Conservation (phyloP, 2,329 filamentous ascomycete species). For the Penicillium sp. region DNA sequence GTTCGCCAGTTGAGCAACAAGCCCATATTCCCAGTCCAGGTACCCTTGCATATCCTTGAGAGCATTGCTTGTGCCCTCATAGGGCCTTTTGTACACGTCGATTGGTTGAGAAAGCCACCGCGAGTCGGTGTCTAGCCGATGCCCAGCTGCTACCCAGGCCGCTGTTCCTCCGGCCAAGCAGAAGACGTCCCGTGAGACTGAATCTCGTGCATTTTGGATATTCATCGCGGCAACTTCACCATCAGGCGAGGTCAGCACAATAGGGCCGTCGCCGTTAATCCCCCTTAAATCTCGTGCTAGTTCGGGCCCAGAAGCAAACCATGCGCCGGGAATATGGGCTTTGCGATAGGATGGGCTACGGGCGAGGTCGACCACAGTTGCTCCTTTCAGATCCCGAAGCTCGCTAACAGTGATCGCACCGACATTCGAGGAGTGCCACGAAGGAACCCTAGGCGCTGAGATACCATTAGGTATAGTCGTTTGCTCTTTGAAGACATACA, state of each 20-base stretch:
- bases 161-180: conserved; percentile 29
- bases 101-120: conserved; percentile 33
- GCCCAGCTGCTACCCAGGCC: conserved; percentile 25
- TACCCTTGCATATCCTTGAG: conserved; percentile 33
- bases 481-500: conserved; percentile 25
- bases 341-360: conserved; percentile 31
- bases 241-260: conserved; percentile 27
- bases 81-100: conserved; percentile 35
- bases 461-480: conserved; percentile 13
- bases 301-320: conserved; percentile 34
- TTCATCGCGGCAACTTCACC: conserved; percentile 16
- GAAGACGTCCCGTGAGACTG: conserved; percentile 6
- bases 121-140: conserved; percentile 25
- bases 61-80: conserved; percentile 32
- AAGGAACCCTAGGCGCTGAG: not conserved
- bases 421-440: not conserved
- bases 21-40: conserved; percentile 37
- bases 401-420: conserved; percentile 11
- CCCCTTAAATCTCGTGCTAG: conserved; percentile 26
- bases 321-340: conserved; percentile 33
- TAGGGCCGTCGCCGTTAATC: conserved; percentile 17
- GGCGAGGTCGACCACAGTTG: conserved; percentile 29
- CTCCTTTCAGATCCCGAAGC: conserved; percentile 13
- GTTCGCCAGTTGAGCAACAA: conserved; percentile 31
- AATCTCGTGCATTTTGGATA: not conserved